Evolutionary conservation across 441 rosid species (phyloP).

Genomic region (Kokia cookei): DNA sequence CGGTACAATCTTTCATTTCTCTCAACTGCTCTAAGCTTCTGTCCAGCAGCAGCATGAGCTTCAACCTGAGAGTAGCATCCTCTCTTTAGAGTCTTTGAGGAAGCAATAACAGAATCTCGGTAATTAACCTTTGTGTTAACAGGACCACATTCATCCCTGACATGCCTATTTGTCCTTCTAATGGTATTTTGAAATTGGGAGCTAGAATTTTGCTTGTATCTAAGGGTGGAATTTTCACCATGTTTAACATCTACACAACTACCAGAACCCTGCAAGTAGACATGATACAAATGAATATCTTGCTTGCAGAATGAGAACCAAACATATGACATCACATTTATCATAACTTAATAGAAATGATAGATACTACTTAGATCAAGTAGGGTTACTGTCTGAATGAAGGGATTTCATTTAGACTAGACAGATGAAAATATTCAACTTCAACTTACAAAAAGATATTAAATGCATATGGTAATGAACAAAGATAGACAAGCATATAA

Average conservation of each 20-base stretch:
- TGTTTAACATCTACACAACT: constrained; percentile 16
- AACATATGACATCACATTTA: not conserved
- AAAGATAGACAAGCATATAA: not conserved
- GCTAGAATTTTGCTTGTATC: constrained; percentile 22
- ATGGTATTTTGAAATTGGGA: constrained; percentile 20
- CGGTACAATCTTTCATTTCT: constrained; percentile 25
- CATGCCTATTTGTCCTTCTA: constrained; percentile 18
- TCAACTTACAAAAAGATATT: not conserved
- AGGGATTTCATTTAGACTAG: not conserved
- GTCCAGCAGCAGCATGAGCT: constrained; percentile 20
- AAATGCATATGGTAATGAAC: not conserved
- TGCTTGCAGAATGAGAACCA: not conserved
- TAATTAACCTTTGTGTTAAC: constrained; percentile 19
- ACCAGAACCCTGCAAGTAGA: constrained; percentile 31
- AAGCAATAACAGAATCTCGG: constrained; percentile 20
- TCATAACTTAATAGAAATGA: not conserved
- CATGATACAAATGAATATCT: constrained; percentile 4
- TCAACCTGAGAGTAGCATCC: constrained; percentile 25
- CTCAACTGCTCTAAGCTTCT: constrained; percentile 31
- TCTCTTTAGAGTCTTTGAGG: constrained; percentile 34
- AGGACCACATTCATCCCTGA: constrained; percentile 18
- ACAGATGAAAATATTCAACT: not conserved
- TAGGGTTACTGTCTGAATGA: not conserved
- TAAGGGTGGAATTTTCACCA: constrained; percentile 1
- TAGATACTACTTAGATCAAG: not conserved